Evolutionary conservation across 2,329 filamentous ascomycete species (phyloP), one percentile per base, ranked within the genome.

Genomic region (Myriangium duriaei): DNA sequence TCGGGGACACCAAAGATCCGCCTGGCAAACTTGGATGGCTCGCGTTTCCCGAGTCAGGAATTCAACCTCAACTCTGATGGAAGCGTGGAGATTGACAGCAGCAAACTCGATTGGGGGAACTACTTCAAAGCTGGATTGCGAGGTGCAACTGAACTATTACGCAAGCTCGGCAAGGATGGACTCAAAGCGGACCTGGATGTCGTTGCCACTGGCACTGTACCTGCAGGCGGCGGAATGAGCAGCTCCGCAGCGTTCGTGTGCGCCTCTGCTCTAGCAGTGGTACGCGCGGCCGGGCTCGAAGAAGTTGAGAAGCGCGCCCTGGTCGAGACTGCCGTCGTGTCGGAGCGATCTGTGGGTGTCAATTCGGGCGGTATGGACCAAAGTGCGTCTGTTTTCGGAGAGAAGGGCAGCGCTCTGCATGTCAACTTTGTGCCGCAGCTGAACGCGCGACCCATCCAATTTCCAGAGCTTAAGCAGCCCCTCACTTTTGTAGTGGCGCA

Each of bases 341-440:
- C 86, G 32, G 91, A 98, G 64, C 76, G 91, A 40, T 79, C 82
- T 11, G 91, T 96, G 3, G 91, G 91, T 36, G 91, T 98, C 50
- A 96, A 96, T 63, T 92, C 86, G 4, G 91, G 91, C 59, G 91
- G 87, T 40, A 96, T 98, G 91, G 91, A 98, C 55, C 91, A 98
- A 64, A 79, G 86, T 11, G 91, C 91, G 21, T 96, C 88, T 0
- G 88, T 98, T 46, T 91, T 98, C 61, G 88, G 86, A 0, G 72
- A 84, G 51, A 77, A 79, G 47, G 87, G 84, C 35, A 83, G 81
- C 28, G 86, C 91, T 7, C 74, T 95, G 30, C 87, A 92, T 55
- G 88, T 95, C 42, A 82, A 80, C 7, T 98, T 98, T 64, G 76
- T 76, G 46, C 91, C 91, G 3, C 69, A 66, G 12, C 78, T 98